phyloP scores from a whole-genome alignment of 306 rosid genomes.

The Rosa persica region DNA sequence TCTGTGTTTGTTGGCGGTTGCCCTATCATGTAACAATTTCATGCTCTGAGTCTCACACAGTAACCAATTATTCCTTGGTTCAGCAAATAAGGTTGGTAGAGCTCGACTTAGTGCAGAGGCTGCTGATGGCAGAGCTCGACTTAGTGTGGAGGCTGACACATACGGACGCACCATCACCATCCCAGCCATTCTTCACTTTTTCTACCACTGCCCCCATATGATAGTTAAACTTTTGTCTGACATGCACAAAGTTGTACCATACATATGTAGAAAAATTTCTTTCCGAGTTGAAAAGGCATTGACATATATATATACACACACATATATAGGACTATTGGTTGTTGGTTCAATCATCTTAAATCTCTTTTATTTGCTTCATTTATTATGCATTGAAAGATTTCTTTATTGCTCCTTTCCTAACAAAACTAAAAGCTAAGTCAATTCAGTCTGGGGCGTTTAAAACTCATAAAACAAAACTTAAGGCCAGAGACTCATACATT shows the following conservation, averaged over 20 bases:
- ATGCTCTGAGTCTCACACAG: neutral
- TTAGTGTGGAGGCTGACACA: slow-evolving; percentile 5
- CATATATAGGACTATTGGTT: neutral
- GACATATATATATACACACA: neutral
- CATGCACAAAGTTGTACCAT: neutral
- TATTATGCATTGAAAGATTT: neutral
- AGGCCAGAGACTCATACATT: neutral
- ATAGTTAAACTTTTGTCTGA: neutral
- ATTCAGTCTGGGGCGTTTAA: neutral
- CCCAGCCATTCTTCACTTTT: slow-evolving; percentile 13
- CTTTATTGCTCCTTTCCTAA: neutral
- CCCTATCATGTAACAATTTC: neutral
- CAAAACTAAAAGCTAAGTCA: neutral
- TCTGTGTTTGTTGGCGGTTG: neutral
- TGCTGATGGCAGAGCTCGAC: neutral
- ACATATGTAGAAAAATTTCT: neutral
- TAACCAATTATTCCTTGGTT: neutral
- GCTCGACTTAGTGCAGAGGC: slow-evolving; percentile 1
- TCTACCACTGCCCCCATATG: neutral
- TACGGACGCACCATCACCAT: slow-evolving; percentile 18
- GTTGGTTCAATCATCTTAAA: neutral
- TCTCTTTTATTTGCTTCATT: neutral
- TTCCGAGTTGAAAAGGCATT: neutral
- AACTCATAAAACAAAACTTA: neutral
- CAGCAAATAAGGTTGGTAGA: neutral